phyloP scores from a whole-genome alignment of 148 eudicot species.

The Heliosperma pusillum region DNA sequence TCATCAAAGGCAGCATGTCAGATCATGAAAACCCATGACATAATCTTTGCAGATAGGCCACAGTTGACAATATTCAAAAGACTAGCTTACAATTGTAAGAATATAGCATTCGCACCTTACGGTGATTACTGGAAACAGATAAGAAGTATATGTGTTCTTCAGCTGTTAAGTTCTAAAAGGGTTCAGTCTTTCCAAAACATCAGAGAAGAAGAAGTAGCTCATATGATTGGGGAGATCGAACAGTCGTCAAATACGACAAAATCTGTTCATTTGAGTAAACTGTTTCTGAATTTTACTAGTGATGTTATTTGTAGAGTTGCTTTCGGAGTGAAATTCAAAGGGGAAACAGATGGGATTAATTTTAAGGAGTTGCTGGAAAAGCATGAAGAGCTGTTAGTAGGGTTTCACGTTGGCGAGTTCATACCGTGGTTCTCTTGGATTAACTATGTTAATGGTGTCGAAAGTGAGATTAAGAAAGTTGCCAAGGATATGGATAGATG shows the following conservation, averaged over 20 bases:
- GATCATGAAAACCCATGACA: constrained; percentile 29
- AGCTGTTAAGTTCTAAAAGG: constrained; percentile 23
- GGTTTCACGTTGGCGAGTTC: constrained; percentile 27
- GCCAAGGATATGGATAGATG: constrained; percentile 25
- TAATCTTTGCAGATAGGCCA: constrained; percentile 25
- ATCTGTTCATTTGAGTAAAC: constrained; percentile 26
- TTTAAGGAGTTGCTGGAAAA: constrained; percentile 28
- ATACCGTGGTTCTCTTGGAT: constrained; percentile 42
- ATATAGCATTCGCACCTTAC: constrained; percentile 24
- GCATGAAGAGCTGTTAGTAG: constrained; percentile 27
- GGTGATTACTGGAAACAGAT: constrained; percentile 32
- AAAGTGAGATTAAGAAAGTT: constrained; percentile 21
- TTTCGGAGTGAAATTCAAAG: constrained; percentile 32
- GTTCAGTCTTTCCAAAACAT: constrained; percentile 25
- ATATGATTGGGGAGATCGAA: constrained; percentile 14
- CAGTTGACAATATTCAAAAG: constrained; percentile 15
- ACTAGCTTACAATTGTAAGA: constrained; percentile 16
- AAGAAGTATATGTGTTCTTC: constrained; percentile 29
- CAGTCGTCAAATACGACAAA: neutral
- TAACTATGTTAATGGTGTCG: constrained; percentile 24
- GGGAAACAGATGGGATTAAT: constrained; percentile 22
- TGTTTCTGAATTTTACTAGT: constrained; percentile 19
- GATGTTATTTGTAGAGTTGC: constrained; percentile 32
- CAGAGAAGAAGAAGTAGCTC: constrained; percentile 28
- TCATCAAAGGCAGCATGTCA: constrained; percentile 17